phyloP scores from a whole-genome alignment of 768 basidiomycete species.

The Botryobasidium botryosum region DNA sequence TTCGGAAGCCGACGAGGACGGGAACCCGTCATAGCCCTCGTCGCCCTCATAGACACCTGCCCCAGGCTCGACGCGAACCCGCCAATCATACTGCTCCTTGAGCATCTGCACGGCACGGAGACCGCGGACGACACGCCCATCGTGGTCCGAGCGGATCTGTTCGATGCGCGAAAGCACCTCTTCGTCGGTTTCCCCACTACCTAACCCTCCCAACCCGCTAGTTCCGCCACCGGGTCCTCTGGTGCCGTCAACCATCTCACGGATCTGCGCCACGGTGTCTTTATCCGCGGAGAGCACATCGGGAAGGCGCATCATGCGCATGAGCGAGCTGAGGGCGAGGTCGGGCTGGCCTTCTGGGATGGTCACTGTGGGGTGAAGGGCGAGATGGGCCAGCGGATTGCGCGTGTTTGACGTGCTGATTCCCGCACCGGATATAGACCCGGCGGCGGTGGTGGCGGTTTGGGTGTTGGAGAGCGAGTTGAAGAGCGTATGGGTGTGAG shows the following conservation, averaged over 20 bases:
- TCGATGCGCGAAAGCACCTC: constrained; percentile 10
- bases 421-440: constrained; percentile 13
- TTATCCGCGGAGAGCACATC: constrained; percentile 59
- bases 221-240: neutral
- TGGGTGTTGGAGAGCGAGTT: constrained; percentile 34
- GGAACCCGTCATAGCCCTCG: too few relatives aligned
- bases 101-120: constrained; percentile 65
- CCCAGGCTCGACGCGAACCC: constrained; percentile 22
- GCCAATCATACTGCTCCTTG: constrained; percentile 68
- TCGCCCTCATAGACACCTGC: too few relatives aligned
- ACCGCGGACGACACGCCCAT: constrained; percentile 58
- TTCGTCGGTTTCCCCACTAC: neutral
- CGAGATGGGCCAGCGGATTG: constrained; percentile 47
- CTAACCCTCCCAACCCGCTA: neutral
- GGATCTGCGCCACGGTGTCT: constrained; percentile 46
- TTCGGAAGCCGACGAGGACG: too few relatives aligned
- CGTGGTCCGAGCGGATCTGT: constrained; percentile 46
- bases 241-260: neutral
- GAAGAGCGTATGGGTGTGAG: constrained; percentile 66
- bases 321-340: constrained; percentile 49
- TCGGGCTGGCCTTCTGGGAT: constrained; percentile 55
- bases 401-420: too few relatives aligned
- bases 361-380: constrained; percentile 40
- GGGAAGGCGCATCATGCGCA: constrained; percentile 65
- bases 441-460: constrained; percentile 10